Evolutionary conservation across 2,329 filamentous ascomycete species (phyloP).

Genomic region (Arthrobotrys megalospora): DNA sequence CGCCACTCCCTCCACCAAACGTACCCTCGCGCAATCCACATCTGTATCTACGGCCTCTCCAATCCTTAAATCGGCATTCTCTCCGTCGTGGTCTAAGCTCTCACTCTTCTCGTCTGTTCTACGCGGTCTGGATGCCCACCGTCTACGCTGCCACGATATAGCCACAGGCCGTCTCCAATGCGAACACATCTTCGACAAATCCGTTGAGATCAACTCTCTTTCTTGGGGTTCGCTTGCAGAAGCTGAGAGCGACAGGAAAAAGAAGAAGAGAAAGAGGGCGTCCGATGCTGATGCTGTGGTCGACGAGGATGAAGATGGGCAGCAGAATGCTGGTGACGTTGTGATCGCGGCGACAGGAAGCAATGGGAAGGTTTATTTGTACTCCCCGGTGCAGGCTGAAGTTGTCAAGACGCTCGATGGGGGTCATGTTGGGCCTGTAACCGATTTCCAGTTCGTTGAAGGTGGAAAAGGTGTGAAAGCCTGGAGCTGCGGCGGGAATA

Average conservation of each 20-base stretch:
- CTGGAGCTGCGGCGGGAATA: constrained; percentile 73
- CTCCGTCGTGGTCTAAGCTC: constrained; percentile 71
- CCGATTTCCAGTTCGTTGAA: constrained; percentile 71
- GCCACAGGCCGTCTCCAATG: constrained; percentile 71
- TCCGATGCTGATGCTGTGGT: constrained; percentile 65
- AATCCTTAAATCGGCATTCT: constrained; percentile 71
- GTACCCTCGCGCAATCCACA: constrained; percentile 44
- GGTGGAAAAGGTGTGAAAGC: constrained; percentile 67
- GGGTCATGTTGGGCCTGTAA: constrained; percentile 70
- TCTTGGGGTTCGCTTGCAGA: constrained; percentile 70
- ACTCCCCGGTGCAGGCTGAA: constrained; percentile 70
- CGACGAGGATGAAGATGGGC: constrained; percentile 46
- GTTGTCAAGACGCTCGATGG: constrained; percentile 69
- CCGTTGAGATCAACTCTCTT: constrained; percentile 70
- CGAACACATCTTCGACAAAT: constrained; percentile 70
- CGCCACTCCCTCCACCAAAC: constrained; percentile 35
- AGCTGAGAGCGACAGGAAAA: constrained; percentile 67
- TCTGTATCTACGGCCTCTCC: constrained; percentile 66
- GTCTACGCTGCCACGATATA: constrained; percentile 72
- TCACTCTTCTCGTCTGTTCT: constrained; percentile 72
- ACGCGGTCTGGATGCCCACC: constrained; percentile 71
- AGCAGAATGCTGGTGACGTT: constrained; percentile 64
- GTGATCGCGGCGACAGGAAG: constrained; percentile 71
- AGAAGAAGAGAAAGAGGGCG: constrained; percentile 72
- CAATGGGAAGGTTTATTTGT: constrained; percentile 70